phyloP scores from a whole-genome alignment of 345 rosid genomes.

The Gossypium arboreum region DNA sequence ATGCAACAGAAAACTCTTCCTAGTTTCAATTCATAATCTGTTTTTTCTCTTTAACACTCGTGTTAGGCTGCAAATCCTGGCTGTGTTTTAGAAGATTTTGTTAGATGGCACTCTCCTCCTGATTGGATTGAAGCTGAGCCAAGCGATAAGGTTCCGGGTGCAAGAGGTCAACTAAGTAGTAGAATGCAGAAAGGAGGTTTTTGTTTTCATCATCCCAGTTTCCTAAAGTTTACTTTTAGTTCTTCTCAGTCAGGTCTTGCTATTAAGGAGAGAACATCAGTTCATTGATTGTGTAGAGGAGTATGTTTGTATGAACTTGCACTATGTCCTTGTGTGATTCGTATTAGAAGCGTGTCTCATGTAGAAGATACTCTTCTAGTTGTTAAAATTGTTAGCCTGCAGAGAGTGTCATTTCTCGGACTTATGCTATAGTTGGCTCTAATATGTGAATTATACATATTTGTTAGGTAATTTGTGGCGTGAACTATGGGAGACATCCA shows the following conservation, averaged over 20 bases:
- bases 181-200: conserved; percentile 98
- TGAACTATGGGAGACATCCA: conserved; percentile 91
- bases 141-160: conserved; percentile 35
- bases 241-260: not conserved
- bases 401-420: not conserved
- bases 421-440: not conserved
- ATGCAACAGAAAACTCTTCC: not conserved
- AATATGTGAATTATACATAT: not conserved
- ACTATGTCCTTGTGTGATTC: not conserved
- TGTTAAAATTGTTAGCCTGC: not conserved
- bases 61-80: conserved; percentile 98
- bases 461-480: conserved; percentile 87
- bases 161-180: conserved; percentile 78
- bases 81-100: conserved; percentile 94
- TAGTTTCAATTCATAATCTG: not conserved
- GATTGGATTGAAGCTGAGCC: conserved; percentile 81
- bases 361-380: not conserved
- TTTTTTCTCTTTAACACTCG: not conserved
- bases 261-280: not conserved
- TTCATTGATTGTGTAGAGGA: not conserved
- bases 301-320: not conserved
- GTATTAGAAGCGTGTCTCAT: not conserved
- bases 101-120: conserved; percentile 99
- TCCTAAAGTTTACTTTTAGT: conserved; percentile 7
- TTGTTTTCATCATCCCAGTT: conserved; percentile 3